phyloP scores from a whole-genome alignment of 441 rosid genomes.

The Gossypium schwendimanii region DNA sequence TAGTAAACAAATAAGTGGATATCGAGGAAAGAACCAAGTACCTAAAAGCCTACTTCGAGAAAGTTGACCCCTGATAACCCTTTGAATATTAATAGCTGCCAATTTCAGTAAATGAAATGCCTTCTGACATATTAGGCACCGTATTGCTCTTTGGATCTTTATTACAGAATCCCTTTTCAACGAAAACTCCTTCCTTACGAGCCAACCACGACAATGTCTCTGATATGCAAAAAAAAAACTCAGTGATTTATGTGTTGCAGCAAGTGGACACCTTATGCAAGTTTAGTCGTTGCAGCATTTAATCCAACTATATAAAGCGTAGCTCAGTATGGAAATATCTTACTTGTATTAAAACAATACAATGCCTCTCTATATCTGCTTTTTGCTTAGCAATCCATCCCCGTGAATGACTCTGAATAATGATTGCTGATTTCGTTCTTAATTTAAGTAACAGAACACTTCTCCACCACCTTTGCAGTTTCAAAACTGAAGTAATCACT shows the following conservation, averaged over 20 bases:
- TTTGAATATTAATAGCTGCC: slow-evolving; percentile 62
- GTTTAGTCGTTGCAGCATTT: background rate
- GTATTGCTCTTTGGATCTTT: slow-evolving; percentile 51
- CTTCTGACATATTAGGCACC: slow-evolving; percentile 33
- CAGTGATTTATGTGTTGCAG: background rate
- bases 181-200: slow-evolving; percentile 42
- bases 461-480: slow-evolving; percentile 92
- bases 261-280: background rate
- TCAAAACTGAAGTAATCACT: slow-evolving; percentile 28
- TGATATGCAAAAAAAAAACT: slow-evolving; percentile 19
- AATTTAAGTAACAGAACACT: slow-evolving; percentile 31
- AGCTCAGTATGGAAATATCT: background rate
- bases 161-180: slow-evolving; percentile 38
- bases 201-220: slow-evolving; percentile 58
- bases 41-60: slow-evolving; percentile 59
- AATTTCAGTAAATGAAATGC: slow-evolving; percentile 27
- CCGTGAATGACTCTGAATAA: slow-evolving; percentile 55
- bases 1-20: background rate
- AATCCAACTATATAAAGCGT: background rate
- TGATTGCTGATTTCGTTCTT: slow-evolving; percentile 42
- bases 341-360: slow-evolving; percentile 16
- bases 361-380: slow-evolving; percentile 35
- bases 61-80: slow-evolving; percentile 44
- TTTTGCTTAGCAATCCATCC: slow-evolving; percentile 48
- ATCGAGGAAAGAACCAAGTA: slow-evolving; percentile 21